Evolutionary conservation across 2,329 filamentous ascomycete species (phyloP), one percentile per base, ranked within the genome.

Genomic region (Stylonectria norvegica): DNA sequence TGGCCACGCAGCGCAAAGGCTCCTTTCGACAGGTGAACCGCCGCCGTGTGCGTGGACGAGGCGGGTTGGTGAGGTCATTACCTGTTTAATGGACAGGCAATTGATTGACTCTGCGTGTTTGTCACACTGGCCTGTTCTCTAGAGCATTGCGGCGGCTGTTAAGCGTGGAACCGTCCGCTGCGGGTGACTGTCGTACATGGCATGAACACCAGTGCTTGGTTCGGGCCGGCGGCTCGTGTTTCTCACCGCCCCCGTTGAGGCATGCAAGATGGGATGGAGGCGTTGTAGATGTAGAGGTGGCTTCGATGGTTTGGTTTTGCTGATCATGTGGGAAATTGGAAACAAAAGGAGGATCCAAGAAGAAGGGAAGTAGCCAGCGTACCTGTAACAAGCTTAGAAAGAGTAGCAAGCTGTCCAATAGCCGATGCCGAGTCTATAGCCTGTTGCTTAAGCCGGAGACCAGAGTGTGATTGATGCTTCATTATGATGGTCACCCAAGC

Each of bases 291-390:
- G 28, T 30, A 30, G 28, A 11, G 28, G 9, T 7, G 28, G 9
- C 8, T 30, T 11, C 15, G 23, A 34, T 43, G 33, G 28, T 20
- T 32, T 32, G 38, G 15, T 15, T 37, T 18, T 42, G 38, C 29
- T 41, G 38, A 25, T 25, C 22, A 12, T 25, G 22, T 25, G 22
- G 22, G 22, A 25, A 7, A 25, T 25, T 25, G 7, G 7, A 25
- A 7, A 25, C 7, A 25, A 12, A 25, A 25, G 12, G 22, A 25
- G n/a, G n/a, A n/a, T n/a, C n/a, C n/a, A n/a, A n/a, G n/a, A n/a
- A n/a, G n/a, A n/a, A n/a, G n/a, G n/a, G n/a, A n/a, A n/a, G n/a
- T n/a, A n/a, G n/a, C n/a, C n/a, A n/a, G n/a, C n/a, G n/a, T n/a
- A n/a, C n/a, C n/a, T n/a, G n/a, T n/a, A n/a, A n/a, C n/a, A n/a